A percentile compares a stretch with the other conserved stretches of the same genome.
Conservation (phyloP, 2,329 filamentous ascomycete species). For the Claviceps quebecensis region DNA sequence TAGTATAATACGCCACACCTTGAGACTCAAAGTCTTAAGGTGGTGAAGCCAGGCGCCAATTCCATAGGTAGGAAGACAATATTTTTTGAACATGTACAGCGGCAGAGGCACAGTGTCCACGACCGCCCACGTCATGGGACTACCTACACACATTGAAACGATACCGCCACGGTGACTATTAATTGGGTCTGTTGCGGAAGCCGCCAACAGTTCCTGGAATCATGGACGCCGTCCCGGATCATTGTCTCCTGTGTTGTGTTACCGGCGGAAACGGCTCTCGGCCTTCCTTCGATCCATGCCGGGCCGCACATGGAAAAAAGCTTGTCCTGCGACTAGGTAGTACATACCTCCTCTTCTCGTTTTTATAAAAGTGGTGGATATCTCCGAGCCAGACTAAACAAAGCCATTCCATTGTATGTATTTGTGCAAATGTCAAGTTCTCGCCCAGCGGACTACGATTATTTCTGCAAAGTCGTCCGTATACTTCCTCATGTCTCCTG, state of each 20-base stretch:
- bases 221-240: not conserved
- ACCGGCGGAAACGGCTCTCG: slow-evolving; percentile 1
- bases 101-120: not conserved
- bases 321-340: no score
- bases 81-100: no score
- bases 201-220: not conserved
- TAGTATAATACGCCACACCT: no score
- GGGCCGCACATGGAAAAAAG: not conserved
- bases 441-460: not conserved
- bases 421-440: not conserved
- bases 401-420: not conserved
- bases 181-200: not conserved
- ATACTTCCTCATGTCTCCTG: not conserved
- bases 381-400: not conserved
- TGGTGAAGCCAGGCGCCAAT: no score
- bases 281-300: not conserved
- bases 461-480: not conserved
- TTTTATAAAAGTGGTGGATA: not conserved
- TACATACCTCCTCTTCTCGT: no score
- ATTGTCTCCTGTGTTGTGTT: not conserved
- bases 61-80: no score
- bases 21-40: no score
- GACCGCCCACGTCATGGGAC: not conserved
- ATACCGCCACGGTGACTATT: not conserved
- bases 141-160: not conserved